A percentile compares a stretch with the other conserved stretches of the same genome.
Conservation (phyloP, 495 filamentous ascomycete species). For the Penicillium angulare region DNA sequence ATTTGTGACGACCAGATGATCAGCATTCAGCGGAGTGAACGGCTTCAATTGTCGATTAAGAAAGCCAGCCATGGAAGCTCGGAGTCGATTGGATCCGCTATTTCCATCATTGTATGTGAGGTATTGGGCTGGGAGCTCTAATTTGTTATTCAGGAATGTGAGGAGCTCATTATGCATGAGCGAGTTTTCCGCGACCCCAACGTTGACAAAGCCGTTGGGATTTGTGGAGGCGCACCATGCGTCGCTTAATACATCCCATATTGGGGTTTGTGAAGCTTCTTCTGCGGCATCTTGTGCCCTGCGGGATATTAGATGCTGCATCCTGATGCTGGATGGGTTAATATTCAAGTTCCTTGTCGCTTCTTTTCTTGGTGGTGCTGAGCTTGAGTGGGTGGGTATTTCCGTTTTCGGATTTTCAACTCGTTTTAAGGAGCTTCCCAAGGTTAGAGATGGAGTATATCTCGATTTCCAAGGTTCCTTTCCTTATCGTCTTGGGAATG, state of each 20-base stretch:
- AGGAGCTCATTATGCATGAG: slow-evolving; percentile 39
- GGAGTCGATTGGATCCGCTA: not conserved
- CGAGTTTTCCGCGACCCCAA: slow-evolving; percentile 40
- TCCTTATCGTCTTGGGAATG: too few species aligned
- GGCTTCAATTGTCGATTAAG: not conserved
- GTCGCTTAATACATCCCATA: slow-evolving; percentile 29
- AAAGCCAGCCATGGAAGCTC: not conserved
- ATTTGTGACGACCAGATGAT: not conserved
- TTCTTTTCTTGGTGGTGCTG: too few species aligned
- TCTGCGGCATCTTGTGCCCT: slow-evolving; percentile 20
- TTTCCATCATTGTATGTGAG: slow-evolving; percentile 47
- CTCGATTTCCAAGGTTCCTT: too few species aligned
- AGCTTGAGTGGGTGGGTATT: too few species aligned
- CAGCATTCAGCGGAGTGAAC: not conserved
- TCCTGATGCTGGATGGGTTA: too few species aligned
- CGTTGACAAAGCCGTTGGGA: slow-evolving; percentile 36
- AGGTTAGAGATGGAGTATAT: too few species aligned
- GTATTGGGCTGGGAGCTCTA: slow-evolving; percentile 31
- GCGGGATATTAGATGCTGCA: slow-evolving; percentile 16
- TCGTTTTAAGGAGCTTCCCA: too few species aligned
- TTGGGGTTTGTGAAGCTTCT: slow-evolving; percentile 12
- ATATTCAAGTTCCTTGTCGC: too few species aligned
- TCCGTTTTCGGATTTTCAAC: too few species aligned
- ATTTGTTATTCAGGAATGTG: slow-evolving; percentile 27
- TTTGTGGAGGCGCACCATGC: slow-evolving; percentile 25